Evolutionary conservation across 2,329 filamentous ascomycete species (phyloP).

Genomic region (Fusarium sp.): DNA sequence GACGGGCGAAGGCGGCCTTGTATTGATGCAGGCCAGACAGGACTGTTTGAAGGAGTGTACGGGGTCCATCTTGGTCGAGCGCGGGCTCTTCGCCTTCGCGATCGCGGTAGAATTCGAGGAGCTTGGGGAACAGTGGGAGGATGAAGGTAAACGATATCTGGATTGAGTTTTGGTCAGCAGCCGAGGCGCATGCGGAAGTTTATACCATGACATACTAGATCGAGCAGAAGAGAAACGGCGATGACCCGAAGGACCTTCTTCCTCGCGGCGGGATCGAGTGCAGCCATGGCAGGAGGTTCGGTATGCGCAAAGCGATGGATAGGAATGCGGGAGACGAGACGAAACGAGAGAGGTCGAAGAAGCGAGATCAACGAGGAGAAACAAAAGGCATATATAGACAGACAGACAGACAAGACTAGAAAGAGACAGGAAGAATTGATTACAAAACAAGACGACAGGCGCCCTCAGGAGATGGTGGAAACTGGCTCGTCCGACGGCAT

Average conservation of each 20-base stretch:
- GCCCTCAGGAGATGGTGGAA: constrained; percentile 41
- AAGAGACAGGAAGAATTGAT: constrained; percentile 14
- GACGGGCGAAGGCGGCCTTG: constrained; percentile 91
- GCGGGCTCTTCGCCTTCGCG: constrained; percentile 75
- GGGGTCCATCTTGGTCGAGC: constrained; percentile 60
- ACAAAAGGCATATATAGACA: neutral
- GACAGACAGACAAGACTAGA: neutral
- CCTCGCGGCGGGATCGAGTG: constrained; percentile 70
- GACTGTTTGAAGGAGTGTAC: constrained; percentile 83
- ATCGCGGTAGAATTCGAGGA: constrained; percentile 96
- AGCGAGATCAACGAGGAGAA: constrained; percentile 5
- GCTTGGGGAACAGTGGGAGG: constrained; percentile 93
- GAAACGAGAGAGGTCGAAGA: neutral
- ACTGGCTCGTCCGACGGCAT: constrained; percentile 40
- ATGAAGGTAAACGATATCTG: constrained; percentile 99
- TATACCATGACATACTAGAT: constrained; percentile 75
- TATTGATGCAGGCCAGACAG: constrained; percentile 91
- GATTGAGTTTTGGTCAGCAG: constrained; percentile 16
- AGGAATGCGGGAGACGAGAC: neutral
- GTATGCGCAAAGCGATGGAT: constrained; percentile 18
- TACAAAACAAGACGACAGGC: constrained; percentile 14
- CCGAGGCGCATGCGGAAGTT: neutral
- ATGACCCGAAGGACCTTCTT: constrained; percentile 90
- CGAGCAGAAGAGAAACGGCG: constrained; percentile 89
- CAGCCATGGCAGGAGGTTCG: constrained; percentile 55